Conservation (phyloP, 1,139 yeast species). For the Arxiozyma telluris region DNA sequence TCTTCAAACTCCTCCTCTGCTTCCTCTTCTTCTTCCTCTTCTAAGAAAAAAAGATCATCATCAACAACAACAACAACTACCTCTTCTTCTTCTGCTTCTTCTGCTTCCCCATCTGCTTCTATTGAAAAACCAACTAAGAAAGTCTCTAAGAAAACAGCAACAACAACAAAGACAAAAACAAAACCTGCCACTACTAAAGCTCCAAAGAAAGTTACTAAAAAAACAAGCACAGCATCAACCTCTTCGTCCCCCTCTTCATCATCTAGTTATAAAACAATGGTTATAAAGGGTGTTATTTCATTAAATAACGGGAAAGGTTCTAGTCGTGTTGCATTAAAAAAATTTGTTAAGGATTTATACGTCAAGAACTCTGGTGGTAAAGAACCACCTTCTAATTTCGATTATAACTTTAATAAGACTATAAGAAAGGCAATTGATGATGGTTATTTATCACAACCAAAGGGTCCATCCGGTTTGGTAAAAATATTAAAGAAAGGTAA, state of each 20-base stretch:
- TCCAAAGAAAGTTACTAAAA: slow-evolving; percentile 6
- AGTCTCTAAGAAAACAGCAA: slow-evolving; percentile 8
- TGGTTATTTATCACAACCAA: slow-evolving; percentile 77
- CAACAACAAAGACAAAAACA: slow-evolving; percentile 2
- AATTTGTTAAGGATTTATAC: slow-evolving; percentile 39
- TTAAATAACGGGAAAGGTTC: slow-evolving; percentile 24
- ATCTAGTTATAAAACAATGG: slow-evolving; percentile 24
- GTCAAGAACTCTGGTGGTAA: slow-evolving; percentile 44
- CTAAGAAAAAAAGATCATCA: too few relatives aligned
- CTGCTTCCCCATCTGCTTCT: slow-evolving; percentile 1
- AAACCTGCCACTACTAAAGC: slow-evolving; percentile 5
- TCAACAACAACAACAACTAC: too few relatives aligned
- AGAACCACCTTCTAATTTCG: slow-evolving; percentile 54
- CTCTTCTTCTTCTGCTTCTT: too few relatives aligned
- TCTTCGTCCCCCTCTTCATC: slow-evolving; percentile 7
- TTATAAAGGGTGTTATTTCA: slow-evolving; percentile 16
- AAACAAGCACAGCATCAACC: not conserved
- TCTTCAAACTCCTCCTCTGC: not conserved
- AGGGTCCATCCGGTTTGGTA: slow-evolving; percentile 49
- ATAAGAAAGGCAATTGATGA: slow-evolving; percentile 71
- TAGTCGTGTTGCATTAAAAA: slow-evolving; percentile 59
- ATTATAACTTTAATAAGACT: slow-evolving; percentile 67
- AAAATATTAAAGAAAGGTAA: slow-evolving; percentile 28
- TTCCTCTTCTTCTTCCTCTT: too few relatives aligned
- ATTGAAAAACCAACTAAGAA: slow-evolving; percentile 2